Evolutionary conservation across 768 basidiomycete genomes (phyloP).

Genomic region (Candolleomyces eurysporus): DNA sequence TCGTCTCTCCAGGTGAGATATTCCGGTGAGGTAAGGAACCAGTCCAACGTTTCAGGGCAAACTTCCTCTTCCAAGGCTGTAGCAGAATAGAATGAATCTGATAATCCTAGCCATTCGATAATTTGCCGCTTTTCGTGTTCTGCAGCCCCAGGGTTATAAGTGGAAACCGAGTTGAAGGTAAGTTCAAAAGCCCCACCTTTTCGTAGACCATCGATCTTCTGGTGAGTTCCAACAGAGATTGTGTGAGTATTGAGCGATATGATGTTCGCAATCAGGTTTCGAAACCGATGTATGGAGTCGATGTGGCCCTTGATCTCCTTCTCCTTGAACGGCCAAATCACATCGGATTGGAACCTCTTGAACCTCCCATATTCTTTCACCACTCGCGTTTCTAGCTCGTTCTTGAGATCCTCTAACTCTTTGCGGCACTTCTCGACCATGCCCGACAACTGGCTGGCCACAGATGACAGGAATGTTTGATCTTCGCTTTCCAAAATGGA

Average conservation of each 20-base stretch:
- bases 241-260: background rate
- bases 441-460: background rate
- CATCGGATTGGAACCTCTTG: background rate
- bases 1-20: background rate
- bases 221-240: background rate
- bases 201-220: background rate
- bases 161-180: background rate
- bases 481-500: background rate
- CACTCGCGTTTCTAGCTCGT: background rate
- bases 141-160: background rate
- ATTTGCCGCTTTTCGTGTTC: background rate
- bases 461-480: background rate
- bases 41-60: background rate
- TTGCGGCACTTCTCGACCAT: background rate
- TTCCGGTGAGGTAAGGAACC: background rate
- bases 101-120: background rate
- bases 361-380: background rate
- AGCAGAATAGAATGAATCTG: background rate
- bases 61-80: background rate
- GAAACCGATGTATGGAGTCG: background rate
- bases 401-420: background rate
- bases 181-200: background rate
- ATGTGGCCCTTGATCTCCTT: background rate
- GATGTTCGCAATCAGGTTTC: background rate
- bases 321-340: background rate